Conservation (phyloP, 2,329 filamentous ascomycete genomes). For the Neocucurbitaria cava region DNA sequence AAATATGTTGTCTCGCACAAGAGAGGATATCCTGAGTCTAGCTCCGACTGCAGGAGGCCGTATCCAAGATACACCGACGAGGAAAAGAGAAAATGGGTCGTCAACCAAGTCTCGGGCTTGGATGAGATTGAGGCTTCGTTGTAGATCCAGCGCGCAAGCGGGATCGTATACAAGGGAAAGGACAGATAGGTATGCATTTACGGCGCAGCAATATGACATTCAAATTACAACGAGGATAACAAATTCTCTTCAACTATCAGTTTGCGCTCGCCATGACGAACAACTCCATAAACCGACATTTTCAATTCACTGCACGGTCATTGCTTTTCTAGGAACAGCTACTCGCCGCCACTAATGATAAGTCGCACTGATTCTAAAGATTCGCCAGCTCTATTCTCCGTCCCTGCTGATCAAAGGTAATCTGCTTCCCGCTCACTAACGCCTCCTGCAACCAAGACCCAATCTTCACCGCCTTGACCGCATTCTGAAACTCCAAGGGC, state of each 20-base stretch:
- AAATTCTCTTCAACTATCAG: no score
- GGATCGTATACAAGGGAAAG: neutral
- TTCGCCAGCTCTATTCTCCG: slow-evolving; percentile 24
- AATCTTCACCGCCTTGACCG: slow-evolving; percentile 48
- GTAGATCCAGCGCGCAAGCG: neutral
- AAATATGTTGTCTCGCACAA: slow-evolving; percentile 66
- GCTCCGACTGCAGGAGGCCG: slow-evolving; percentile 61
- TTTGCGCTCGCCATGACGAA: no score
- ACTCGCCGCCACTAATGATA: no score
- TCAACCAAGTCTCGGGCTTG: slow-evolving; percentile 42
- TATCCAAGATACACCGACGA: slow-evolving; percentile 59
- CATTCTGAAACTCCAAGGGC: slow-evolving; percentile 45
- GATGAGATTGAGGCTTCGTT: slow-evolving; percentile 40
- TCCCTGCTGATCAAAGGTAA: slow-evolving; percentile 51
- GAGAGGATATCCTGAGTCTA: slow-evolving; percentile 60
- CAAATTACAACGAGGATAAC: neutral
- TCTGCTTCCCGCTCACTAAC: slow-evolving; percentile 62
- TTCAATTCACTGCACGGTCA: no score
- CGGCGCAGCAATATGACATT: neutral
- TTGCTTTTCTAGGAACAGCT: no score
- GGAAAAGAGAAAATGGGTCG: slow-evolving; percentile 57
- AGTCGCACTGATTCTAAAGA: slow-evolving; percentile 7
- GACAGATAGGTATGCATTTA: neutral
- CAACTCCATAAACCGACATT: no score
- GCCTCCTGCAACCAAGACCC: slow-evolving; percentile 62